These are phyloP conservation scores for Yarrowia phangngaensis DNA, from an alignment of 805 yeast species.

Conservation along the genomic window DNA sequence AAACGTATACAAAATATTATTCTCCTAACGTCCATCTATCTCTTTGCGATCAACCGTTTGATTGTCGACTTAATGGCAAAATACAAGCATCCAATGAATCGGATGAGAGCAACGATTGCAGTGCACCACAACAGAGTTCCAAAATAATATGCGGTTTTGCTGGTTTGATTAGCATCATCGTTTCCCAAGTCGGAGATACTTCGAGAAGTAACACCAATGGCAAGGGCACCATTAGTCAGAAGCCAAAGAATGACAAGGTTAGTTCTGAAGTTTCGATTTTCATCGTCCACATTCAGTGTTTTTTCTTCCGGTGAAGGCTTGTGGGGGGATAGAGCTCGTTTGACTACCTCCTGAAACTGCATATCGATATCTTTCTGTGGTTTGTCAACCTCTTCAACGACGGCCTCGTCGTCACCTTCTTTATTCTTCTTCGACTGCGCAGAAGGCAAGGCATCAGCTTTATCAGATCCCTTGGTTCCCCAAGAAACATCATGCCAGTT, in stretches of 20 bases:
- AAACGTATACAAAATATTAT: no score
- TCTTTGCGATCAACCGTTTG: conserved; percentile 10
- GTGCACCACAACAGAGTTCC: conserved; percentile 58
- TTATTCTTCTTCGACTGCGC: conserved; percentile 48
- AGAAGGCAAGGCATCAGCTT: conserved; percentile 52
- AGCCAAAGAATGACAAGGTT: conserved; percentile 43
- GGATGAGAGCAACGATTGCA: conserved; percentile 56
- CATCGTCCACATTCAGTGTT: conserved; percentile 38
- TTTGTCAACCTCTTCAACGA: conserved; percentile 50
- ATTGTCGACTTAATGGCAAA: conserved; percentile 41
- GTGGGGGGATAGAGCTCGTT: conserved; percentile 52
- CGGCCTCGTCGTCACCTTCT: conserved; percentile 50
- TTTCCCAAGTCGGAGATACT: conserved; percentile 39
- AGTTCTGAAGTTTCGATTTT: conserved; percentile 43
- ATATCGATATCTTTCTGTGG: conserved; percentile 53
- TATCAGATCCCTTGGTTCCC: conserved; percentile 68
- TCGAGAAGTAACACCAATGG: conserved; percentile 41
- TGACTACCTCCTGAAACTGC: conserved; percentile 46
- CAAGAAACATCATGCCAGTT: conserved; percentile 69
- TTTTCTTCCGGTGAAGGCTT: conserved; percentile 40
- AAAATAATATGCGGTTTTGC: conserved; percentile 41
- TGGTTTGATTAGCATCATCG: conserved; percentile 24
- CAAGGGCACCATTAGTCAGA: conserved; percentile 40
- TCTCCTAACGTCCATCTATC: neutral
- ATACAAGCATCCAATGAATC: conserved; percentile 51